Percentiles rank a stretch among this genome's conserved stretches.
These are phyloP conservation scores for Boletus sp. DNA, from an alignment of 1,284 basidiomycete species.

Conservation along the genomic window DNA sequence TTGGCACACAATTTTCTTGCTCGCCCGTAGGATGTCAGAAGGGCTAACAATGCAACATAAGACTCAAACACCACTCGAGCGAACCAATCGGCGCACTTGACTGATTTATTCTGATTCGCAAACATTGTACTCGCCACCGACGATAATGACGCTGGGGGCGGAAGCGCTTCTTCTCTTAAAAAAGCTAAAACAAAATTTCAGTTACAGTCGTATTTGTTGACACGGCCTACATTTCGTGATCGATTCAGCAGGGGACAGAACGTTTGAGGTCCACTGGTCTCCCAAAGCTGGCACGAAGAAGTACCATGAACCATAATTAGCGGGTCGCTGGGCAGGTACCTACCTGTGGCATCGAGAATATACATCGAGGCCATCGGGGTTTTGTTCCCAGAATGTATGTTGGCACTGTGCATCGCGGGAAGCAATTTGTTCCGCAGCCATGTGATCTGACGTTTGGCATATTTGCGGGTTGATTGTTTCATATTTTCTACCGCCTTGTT, in stretches of 20 bases:
- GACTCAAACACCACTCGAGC: conserved; percentile 10
- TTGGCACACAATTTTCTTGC: conserved; percentile 61
- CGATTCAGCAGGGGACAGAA: conserved; percentile 46
- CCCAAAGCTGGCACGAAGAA: conserved; percentile 46
- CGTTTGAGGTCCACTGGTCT: conserved; percentile 54
- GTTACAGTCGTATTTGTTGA: background rate
- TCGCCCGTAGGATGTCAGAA: conserved; percentile 49
- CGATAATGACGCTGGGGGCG: conserved; percentile 58
- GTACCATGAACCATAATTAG: conserved; percentile 1
- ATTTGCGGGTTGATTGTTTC: conserved; percentile 87
- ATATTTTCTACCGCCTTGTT: conserved; percentile 67
- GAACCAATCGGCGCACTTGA: conserved; percentile 41
- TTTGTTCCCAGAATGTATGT: conserved; percentile 33
- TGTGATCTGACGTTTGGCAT: conserved; percentile 86
- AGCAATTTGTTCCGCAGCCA: conserved; percentile 93
- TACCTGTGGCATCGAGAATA: conserved; percentile 77
- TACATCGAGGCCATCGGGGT: conserved; percentile 41
- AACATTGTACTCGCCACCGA: conserved; percentile 52
- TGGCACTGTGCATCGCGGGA: conserved; percentile 62
- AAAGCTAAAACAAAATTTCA: conserved; percentile 49
- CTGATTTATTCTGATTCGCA: conserved; percentile 39
- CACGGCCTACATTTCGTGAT: conserved; percentile 47
- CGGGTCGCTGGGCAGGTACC: conserved; percentile 1
- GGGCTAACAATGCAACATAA: conserved; percentile 35
- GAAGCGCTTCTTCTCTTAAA: conserved; percentile 48